Evolutionary conservation across 2,329 filamentous ascomycete genomes (phyloP).

Genomic region (Claviceps paspali): DNA sequence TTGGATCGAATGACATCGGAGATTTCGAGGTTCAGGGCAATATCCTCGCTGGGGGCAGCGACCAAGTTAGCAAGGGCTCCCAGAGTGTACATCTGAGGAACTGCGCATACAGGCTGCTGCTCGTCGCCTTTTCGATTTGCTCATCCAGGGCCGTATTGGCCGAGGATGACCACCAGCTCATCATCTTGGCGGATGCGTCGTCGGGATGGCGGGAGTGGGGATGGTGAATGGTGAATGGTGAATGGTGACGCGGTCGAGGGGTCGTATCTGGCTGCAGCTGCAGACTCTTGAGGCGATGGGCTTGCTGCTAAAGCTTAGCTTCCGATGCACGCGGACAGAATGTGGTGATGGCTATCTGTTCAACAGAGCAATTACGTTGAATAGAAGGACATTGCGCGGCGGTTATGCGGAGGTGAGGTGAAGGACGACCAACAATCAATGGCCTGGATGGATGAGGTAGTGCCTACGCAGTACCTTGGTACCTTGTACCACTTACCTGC

Average conservation of each 20-base stretch:
- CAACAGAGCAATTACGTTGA: background rate
- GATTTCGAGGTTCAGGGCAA: slow-evolving; percentile 93
- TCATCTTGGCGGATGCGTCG: slow-evolving; percentile 32
- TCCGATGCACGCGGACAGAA: background rate
- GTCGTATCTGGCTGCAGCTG: background rate
- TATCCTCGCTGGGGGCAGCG: slow-evolving; percentile 57
- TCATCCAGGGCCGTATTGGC: slow-evolving; percentile 85
- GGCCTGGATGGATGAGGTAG: too few species aligned
- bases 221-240: background rate
- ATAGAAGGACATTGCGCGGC: slow-evolving; percentile 3
- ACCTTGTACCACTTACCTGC: too few species aligned
- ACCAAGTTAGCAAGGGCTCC: slow-evolving; percentile 6
- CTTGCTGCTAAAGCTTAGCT: background rate
- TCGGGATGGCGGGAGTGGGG: background rate
- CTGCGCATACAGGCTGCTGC: slow-evolving; percentile 66
- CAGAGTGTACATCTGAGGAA: slow-evolving; percentile 1
- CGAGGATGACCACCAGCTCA: slow-evolving; percentile 95
- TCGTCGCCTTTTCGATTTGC: slow-evolving; percentile 89
- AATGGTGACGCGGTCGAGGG: background rate
- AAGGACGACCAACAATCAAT: too few species aligned
- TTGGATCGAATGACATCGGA: slow-evolving; percentile 96
- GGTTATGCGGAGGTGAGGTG: slow-evolving; percentile 4
- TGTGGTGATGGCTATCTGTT: too few species aligned
- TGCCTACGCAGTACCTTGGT: too few species aligned
- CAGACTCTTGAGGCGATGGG: background rate